A percentile compares a stretch with the other conserved stretches of the same genome.
These are phyloP conservation scores for Cladosporium oxysporum DNA, from an alignment of 2,329 filamentous ascomycete species.

Conservation along the genomic window DNA sequence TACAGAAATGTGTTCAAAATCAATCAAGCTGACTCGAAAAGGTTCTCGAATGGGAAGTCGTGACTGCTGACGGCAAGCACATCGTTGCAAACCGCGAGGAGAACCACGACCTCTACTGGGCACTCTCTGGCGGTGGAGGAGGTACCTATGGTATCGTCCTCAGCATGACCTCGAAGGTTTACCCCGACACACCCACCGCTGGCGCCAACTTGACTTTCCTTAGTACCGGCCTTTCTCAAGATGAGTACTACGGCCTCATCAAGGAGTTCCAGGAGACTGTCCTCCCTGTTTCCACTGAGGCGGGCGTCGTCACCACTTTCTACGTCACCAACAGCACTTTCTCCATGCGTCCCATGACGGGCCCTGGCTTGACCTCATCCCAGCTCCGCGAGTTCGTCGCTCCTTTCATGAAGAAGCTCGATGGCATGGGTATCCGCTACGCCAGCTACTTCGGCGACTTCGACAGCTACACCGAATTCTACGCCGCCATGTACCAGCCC, in stretches of 20 bases:
- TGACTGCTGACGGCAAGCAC: constrained; percentile 52
- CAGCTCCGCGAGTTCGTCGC: constrained; percentile 48
- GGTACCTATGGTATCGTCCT: constrained; percentile 61
- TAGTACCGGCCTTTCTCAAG: constrained; percentile 29
- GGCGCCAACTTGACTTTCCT: constrained; percentile 50
- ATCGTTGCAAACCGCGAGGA: constrained; percentile 49
- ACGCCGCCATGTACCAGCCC: constrained; percentile 34
- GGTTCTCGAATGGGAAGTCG: constrained; percentile 48
- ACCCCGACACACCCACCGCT: constrained; percentile 47
- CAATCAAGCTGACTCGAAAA: not conserved
- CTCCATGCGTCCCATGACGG: constrained; percentile 49
- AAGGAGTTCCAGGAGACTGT: constrained; percentile 47
- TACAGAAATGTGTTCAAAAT: not conserved
- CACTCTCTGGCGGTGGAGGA: constrained; percentile 60
- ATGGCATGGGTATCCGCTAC: constrained; percentile 39
- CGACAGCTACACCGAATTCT: constrained; percentile 38
- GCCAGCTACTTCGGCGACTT: constrained; percentile 35
- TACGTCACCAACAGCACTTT: constrained; percentile 55
- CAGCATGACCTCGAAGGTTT: constrained; percentile 57
- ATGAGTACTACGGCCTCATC: constrained; percentile 54
- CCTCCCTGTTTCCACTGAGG: constrained; percentile 53
- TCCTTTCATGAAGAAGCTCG: constrained; percentile 47
- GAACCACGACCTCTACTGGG: constrained; percentile 65
- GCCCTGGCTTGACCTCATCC: constrained; percentile 47
- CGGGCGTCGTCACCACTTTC: constrained; percentile 49